phyloP scores from a whole-genome alignment of 2,329 filamentous ascomycete genomes.

The Cladosporium phlei region DNA sequence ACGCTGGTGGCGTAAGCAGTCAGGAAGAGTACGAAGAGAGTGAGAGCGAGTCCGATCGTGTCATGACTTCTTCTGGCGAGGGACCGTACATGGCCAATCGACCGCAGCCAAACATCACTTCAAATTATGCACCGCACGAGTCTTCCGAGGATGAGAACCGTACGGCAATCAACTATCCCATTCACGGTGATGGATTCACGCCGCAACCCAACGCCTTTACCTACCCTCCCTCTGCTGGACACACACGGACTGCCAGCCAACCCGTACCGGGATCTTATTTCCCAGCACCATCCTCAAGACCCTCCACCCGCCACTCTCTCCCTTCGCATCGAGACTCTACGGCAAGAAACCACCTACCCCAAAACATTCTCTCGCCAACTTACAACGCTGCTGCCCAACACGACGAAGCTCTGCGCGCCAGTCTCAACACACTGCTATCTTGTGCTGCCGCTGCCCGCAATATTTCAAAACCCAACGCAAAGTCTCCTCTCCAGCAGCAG shows the following conservation, averaged over 20 bases:
- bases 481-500: slow-evolving; percentile 36
- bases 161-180: slow-evolving; percentile 68
- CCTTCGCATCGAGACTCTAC: not conserved
- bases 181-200: slow-evolving; percentile 59
- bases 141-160: slow-evolving; percentile 66
- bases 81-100: slow-evolving; percentile 33
- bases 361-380: slow-evolving; percentile 67
- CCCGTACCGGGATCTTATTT: slow-evolving; percentile 45
- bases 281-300: slow-evolving; percentile 25
- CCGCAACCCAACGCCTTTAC: slow-evolving; percentile 92
- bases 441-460: slow-evolving; percentile 85
- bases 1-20: slow-evolving; percentile 58
- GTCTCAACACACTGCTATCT: slow-evolving; percentile 91
- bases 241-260: slow-evolving; percentile 44
- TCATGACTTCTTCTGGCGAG: slow-evolving; percentile 61
- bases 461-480: slow-evolving; percentile 53
- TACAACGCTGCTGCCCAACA: slow-evolving; percentile 71
- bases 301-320: slow-evolving; percentile 14
- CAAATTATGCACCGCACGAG: slow-evolving; percentile 7
- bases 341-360: slow-evolving; percentile 47
- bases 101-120: slow-evolving; percentile 13
- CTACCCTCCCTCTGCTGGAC: slow-evolving; percentile 63
- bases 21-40: slow-evolving; percentile 94
- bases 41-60: slow-evolving; percentile 78
- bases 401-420: slow-evolving; percentile 86